A percentile compares a stretch with the other conserved stretches of the same genome.
Conservation (phyloP, 1,284 basidiomycete genomes). For the Fistulinella staudtii region DNA sequence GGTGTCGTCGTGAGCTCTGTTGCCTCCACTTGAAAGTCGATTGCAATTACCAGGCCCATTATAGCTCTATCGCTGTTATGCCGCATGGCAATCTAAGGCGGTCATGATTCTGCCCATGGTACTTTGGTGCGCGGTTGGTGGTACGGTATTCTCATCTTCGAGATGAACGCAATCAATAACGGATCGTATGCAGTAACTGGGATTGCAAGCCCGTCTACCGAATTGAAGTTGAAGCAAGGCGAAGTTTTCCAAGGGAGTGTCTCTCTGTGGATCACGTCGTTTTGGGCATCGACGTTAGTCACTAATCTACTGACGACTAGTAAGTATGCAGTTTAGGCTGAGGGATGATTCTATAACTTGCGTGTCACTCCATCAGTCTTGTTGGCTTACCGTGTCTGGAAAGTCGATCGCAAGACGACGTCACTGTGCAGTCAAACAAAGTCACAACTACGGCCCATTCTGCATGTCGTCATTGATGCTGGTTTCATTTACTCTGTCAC, state of each 20-base stretch:
- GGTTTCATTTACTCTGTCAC: slow-evolving; percentile 22
- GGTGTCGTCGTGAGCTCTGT: slow-evolving; percentile 16
- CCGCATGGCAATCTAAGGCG: slow-evolving; percentile 8
- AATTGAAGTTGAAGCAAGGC: not conserved
- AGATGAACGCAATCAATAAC: not conserved
- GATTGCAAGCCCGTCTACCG: slow-evolving; percentile 12
- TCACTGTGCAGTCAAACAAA: slow-evolving; percentile 2
- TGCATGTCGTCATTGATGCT: slow-evolving; percentile 24
- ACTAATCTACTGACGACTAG: slow-evolving; percentile 22
- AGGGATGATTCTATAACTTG: not conserved
- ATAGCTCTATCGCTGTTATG: slow-evolving; percentile 16
- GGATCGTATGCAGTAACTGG: slow-evolving; percentile 17
- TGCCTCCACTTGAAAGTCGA: not conserved
- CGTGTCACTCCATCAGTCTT: slow-evolving; percentile 7
- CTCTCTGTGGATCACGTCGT: slow-evolving; percentile 18
- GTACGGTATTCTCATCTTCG: not conserved
- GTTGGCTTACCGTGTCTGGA: slow-evolving; percentile 25
- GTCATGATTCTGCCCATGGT: slow-evolving; percentile 10
- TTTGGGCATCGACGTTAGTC: slow-evolving; percentile 11
- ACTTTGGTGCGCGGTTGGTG: slow-evolving; percentile 13
- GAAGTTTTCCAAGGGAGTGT: slow-evolving; percentile 12
- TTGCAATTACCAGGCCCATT: not conserved
- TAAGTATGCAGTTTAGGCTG: slow-evolving; percentile 2
- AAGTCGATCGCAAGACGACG: slow-evolving; percentile 11
- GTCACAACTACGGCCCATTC: slow-evolving; percentile 17